Conservation (phyloP, 2,329 filamentous ascomycete species). For the Byssothecium circinans region DNA sequence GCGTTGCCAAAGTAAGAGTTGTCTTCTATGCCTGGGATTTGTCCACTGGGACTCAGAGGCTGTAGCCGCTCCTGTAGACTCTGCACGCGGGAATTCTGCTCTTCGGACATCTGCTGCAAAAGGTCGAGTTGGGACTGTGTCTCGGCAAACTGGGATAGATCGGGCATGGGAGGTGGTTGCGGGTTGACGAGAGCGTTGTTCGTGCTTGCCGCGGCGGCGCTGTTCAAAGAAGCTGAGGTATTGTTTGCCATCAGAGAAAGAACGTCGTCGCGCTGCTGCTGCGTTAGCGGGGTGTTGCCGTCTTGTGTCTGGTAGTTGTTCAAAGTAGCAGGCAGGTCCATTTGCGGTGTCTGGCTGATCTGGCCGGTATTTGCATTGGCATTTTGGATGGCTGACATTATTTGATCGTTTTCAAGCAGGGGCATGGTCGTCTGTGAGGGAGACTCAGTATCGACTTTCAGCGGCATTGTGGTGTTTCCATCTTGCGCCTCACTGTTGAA, state of each 20-base stretch:
- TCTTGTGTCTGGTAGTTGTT: conserved; percentile 52
- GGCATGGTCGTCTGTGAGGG: conserved; percentile 40
- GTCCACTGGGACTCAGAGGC: conserved; percentile 77
- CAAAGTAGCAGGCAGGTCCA: conserved; percentile 52
- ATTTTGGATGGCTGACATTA: conserved; percentile 54
- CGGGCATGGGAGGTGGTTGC: conserved; percentile 56
- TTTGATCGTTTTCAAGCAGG: conserved; percentile 49
- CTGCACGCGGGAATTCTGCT: conserved; percentile 76
- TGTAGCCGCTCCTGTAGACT: conserved; percentile 73
- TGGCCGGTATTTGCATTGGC: conserved; percentile 47
- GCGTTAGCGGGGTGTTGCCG: conserved; percentile 50
- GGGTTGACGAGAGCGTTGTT: conserved; percentile 63
- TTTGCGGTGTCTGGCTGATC: conserved; percentile 36
- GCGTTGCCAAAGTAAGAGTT: conserved; percentile 40
- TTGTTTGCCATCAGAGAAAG: conserved; percentile 53
- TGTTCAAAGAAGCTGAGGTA: conserved; percentile 40
- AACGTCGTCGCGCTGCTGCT: conserved; percentile 52
- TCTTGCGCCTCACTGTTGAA: conserved; percentile 13
- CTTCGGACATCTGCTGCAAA: conserved; percentile 74
- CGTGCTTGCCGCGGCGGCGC: conserved; percentile 30
- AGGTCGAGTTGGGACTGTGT: conserved; percentile 77
- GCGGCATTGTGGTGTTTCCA: conserved; percentile 21
- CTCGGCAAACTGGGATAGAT: conserved; percentile 64
- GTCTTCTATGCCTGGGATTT: conserved; percentile 67
- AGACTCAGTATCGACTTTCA: conserved; percentile 45